Evolutionary conservation across 495 filamentous ascomycete genomes (phyloP), one percentile per base, ranked within the genome.

Genomic region (Xylaria flabelliformis): DNA sequence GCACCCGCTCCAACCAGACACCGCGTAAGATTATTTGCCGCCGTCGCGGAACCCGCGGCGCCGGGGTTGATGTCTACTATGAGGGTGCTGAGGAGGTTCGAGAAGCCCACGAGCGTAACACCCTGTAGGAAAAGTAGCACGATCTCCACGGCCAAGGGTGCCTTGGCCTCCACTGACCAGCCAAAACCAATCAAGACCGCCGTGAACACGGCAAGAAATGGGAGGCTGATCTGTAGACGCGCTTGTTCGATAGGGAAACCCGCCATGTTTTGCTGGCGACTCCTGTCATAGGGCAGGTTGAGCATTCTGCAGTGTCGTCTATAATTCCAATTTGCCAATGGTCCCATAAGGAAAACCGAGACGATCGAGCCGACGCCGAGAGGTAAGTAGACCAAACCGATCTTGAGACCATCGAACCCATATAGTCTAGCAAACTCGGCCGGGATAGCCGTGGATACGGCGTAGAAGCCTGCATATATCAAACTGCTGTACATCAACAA

Each of bases 1-100:
- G 88, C 88, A 0, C 83, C 91, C 1, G 91, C 92, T 2, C 92
- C 91, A 5, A 94, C 79, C 50, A 91, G 73, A 75, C 91, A 94
- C 12, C 92, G 81, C 0, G 87, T 86, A 8, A 95, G 79, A 74
- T 94, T 94, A 71, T 90, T 92, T 7, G 90, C 89, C 2, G 92
- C 92, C 1, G 91, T 90, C 0, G 90, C 90, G 0, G 91, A 88
- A 0, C 88, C 87, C 0, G 91, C 89, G 21, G 83, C 84, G 0
- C 80, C 83, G 0, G 88, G 88, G 70, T 90, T 90, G 2, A 93
- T 81, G 74, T 94, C 92, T 0, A 93, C 85, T 21, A 94, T 76
- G 72, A 94, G 80, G 0, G 88, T 88, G 69, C 83, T 83, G 6
- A 83, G 66, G 15, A 77, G 73, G 58, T 86, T 89, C 73, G 83